These are phyloP conservation scores for Fraxinus dipetala DNA, from an alignment of 305 asterid genomes.

Conservation along the genomic window DNA sequence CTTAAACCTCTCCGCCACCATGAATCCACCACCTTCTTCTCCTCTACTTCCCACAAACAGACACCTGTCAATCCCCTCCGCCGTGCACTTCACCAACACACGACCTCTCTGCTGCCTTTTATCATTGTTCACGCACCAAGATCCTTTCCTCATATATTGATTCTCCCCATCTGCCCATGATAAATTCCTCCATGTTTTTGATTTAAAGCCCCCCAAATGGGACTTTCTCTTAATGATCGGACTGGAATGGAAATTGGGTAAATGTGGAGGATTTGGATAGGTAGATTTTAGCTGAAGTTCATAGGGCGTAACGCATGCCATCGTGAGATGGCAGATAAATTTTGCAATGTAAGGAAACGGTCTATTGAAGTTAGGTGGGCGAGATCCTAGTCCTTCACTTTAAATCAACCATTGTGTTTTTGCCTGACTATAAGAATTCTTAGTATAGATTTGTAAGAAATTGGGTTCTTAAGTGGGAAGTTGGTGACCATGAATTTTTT, in stretches of 20 bases:
- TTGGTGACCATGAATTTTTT: background rate
- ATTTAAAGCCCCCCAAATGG: slow-evolving; percentile 18
- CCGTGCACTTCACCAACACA: slow-evolving; percentile 51
- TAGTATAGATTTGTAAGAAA: background rate
- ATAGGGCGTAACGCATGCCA: slow-evolving; percentile 41
- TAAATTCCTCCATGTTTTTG: slow-evolving; percentile 21
- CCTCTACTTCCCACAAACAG: slow-evolving; percentile 44
- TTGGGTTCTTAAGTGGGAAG: background rate
- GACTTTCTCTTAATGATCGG: slow-evolving; percentile 19
- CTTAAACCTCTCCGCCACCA: slow-evolving; percentile 80
- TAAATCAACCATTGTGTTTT: background rate
- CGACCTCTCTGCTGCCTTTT: slow-evolving; percentile 19
- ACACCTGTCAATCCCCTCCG: slow-evolving; percentile 71
- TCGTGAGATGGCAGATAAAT: slow-evolving; percentile 15
- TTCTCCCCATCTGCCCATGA: slow-evolving; percentile 19
- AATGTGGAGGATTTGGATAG: slow-evolving; percentile 18
- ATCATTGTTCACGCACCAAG: background rate
- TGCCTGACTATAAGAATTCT: background rate
- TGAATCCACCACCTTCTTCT: slow-evolving; percentile 33
- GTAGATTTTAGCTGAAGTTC: slow-evolving; percentile 16
- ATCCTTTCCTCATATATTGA: slow-evolving; percentile 7
- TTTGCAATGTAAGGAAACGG: background rate
- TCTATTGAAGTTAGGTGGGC: background rate
- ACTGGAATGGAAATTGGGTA: slow-evolving; percentile 17
- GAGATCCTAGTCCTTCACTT: background rate